Evolutionary conservation across 1,139 yeast genomes (phyloP), one percentile per base, ranked within the genome.

Genomic region (Geotrichum aggregatum): DNA sequence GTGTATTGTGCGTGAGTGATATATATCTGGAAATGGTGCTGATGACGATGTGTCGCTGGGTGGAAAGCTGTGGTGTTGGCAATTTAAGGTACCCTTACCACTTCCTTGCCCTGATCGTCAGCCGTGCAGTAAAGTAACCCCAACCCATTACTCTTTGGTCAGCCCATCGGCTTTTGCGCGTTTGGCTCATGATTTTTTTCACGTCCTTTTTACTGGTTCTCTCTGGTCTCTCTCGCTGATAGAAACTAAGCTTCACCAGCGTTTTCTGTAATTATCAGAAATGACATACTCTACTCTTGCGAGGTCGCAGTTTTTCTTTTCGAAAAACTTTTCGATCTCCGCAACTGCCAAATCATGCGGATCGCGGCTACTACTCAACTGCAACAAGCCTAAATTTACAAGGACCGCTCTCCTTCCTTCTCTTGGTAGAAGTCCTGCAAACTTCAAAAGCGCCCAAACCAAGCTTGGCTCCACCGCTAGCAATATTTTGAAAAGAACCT

Each of bases 291-390:
- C 59, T 13, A 41, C 47, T 13, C 51, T 70, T 36, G 65, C 70
- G 10, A 65, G 64, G 56, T 69, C 73, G 19, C 71, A 68, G 67
- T 69, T 70, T 60, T 65, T 65, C 60, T 65, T 65, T 48, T 55
- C 61, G 54, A 59, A 60, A 51, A 65, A 64, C 54, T 47, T 55
- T 51, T 60, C 66, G 16, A 60, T 65, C 26, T 58, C 63, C 1
- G 54, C 63, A n/a, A 58, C 61, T 2, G 64, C 66, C 3, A 54
- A 52, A 43, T 59, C 65, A n/a, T 63, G 67, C 50, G 65, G 66
- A 6, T 61, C 67, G 19, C 54, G 50, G 3, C 14, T 31, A 51
- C 36, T 62, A 22, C 51, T 57, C 28, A 22, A 22, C 19, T 34
- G 33, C 41, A 19, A 13, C 1, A 34, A 34, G 10, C 24, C 19